Base-by-base conservation (phyloP, 169 alveolate genomes). In the Nephromyces sp. region DNA sequence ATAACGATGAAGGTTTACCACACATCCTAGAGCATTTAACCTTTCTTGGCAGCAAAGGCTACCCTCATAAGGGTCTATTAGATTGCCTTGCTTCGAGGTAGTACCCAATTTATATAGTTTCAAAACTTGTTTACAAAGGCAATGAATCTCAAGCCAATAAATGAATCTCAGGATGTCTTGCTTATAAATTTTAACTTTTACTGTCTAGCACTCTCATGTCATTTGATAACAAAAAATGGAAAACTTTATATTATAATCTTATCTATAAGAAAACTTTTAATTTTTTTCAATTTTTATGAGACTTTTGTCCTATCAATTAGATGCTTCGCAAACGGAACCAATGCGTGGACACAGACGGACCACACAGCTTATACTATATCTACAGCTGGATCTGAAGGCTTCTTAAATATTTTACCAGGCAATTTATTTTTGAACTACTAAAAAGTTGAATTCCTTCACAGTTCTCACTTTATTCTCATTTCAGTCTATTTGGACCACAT, bases 271-370 rank as follows among this genome's bases (percentile, higher is more conserved):
- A n/a, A n/a, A n/a, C n/a, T n/a, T n/a, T n/a, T n/a, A n/a, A n/a
- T n/a, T n/a, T n/a, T n/a, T n/a, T n/a, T n/a, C n/a, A n/a, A n/a
- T n/a, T n/a, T n/a, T n/a, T n/a, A n/a, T n/a, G n/a, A n/a, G n/a
- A n/a, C n/a, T n/a, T n/a, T n/a, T 43, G 57, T 43, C 57, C 15
- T 86, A 76, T 89, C 93, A 0, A 67, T 61, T 35, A 70, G 79
- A 31, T 86, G 93, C 62, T 77, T 90, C 4, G 83, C 95, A 0
- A 86, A 82, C 52, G 95, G 95, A 27, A 90, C 95, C 6, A 90
- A 90, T 43, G 95, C 95, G 3, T 90, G 95, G 95, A 90, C 95
- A 0, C 85, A 85, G 2, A 82, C 86, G 28, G 95, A 86, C 34
- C 89, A 85, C 79, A 84, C 90, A 15, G 81, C 84, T 8, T 86